These are phyloP conservation scores for Daedaleopsis sinensis DNA, from an alignment of 768 basidiomycete genomes.

Conservation along the genomic window DNA sequence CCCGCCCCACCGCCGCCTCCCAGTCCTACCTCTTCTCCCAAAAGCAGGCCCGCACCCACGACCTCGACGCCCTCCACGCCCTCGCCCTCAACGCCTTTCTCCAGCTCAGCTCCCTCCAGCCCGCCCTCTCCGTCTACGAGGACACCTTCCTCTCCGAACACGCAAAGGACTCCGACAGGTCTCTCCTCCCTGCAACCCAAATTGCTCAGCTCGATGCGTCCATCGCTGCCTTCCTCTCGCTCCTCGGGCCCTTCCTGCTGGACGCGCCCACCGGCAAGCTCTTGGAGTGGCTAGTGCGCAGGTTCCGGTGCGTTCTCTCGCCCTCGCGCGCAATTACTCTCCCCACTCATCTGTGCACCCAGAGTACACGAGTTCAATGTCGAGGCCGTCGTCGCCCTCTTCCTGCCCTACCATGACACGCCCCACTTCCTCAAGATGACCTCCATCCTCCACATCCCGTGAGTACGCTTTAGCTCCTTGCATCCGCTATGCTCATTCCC, in stretches of 20 bases:
- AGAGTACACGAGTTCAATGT: slow-evolving; percentile 96
- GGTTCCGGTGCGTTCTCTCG: slow-evolving; percentile 71
- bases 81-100: slow-evolving; percentile 79
- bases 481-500: not conserved
- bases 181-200: slow-evolving; percentile 65
- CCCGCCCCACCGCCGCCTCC: slow-evolving; percentile 55
- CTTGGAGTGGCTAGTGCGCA: slow-evolving; percentile 91
- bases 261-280: slow-evolving; percentile 81
- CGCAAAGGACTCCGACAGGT: slow-evolving; percentile 76
- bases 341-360: not conserved
- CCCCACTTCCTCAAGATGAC: slow-evolving; percentile 94
- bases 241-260: slow-evolving; percentile 81
- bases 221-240: slow-evolving; percentile 63
- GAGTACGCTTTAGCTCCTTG: slow-evolving; percentile 26
- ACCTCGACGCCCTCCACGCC: slow-evolving; percentile 84
- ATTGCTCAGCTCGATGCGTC: slow-evolving; percentile 62
- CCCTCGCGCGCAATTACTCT: not conserved
- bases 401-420: slow-evolving; percentile 94
- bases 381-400: slow-evolving; percentile 72
- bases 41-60: slow-evolving; percentile 80
- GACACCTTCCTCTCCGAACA: slow-evolving; percentile 78
- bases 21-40: slow-evolving; percentile 91
- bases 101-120: slow-evolving; percentile 66
- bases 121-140: slow-evolving; percentile 62
- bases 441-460: slow-evolving; percentile 81